Conservation (phyloP, 768 basidiomycete genomes). For the Pleurotus citrinopileatus region DNA sequence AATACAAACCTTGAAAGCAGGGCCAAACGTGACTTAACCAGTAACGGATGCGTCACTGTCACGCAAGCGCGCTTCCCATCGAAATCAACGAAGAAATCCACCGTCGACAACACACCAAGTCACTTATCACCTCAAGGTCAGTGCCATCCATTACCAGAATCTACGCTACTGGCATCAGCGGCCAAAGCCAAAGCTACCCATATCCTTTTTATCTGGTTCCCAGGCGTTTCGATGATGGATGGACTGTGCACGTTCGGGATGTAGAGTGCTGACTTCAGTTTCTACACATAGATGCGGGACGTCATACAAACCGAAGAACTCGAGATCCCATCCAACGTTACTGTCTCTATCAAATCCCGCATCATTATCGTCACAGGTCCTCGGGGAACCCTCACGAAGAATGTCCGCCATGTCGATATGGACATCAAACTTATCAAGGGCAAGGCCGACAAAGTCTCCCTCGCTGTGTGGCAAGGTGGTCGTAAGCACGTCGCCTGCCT, state of each 20-base stretch:
- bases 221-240: constrained; percentile 30
- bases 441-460: constrained; percentile 76
- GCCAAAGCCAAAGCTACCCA: constrained; percentile 15
- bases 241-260: constrained; percentile 30
- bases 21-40: too few relatives aligned
- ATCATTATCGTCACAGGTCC: constrained; percentile 91
- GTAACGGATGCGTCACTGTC: too few relatives aligned
- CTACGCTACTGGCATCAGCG: constrained; percentile 15
- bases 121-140: constrained; percentile 38
- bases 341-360: constrained; percentile 86
- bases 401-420: constrained; percentile 91
- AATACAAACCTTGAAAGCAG: background rate
- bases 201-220: constrained; percentile 21
- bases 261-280: constrained; percentile 25
- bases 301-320: constrained; percentile 92
- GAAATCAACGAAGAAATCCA: constrained; percentile 9
- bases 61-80: too few relatives aligned
- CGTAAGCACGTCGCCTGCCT: constrained; percentile 99
- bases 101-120: constrained; percentile 5
- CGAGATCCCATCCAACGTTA: constrained; percentile 81
- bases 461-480: constrained; percentile 97
- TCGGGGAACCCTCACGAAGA: constrained; percentile 89
- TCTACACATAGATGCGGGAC: constrained; percentile 76
- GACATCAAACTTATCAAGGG: constrained; percentile 83
- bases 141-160: constrained; percentile 13